Base-by-base conservation (phyloP, 331 rosid genomes). In the Erythrophleum ivorense region DNA sequence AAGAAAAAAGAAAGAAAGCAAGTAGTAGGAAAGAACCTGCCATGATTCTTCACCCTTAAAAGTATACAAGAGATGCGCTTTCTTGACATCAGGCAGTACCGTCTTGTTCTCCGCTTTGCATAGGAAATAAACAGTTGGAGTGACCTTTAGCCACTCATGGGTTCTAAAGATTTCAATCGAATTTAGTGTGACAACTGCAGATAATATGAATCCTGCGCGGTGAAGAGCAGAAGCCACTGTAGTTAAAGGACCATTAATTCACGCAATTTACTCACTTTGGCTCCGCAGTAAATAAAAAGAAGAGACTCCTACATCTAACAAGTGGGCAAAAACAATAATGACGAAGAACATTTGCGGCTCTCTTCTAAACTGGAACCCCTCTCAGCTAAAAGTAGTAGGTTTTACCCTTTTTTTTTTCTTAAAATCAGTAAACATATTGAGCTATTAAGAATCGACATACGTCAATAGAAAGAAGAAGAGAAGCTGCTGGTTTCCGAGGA, bases 11-110 rank as follows among this genome's bases (percentile, higher is more conserved):
- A 43, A 4, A 0, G 18, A 12, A 3, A 49, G 38, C 38, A 71
- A 71, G 65, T 9, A 0, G 24, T 34, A 14, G 29, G 6, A 46
- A 63, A 34, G n/a, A 80, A 94, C 98, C 98, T 95, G 94, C 98
- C 98, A 95, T 85, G 98, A 93, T 86, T 95, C 98, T 86, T 95
- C 72, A 55, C 90, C 97, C 48, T 82, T 90, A 89, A 93, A 95
- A 75, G 86, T 83, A 77, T 93, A 93, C 59, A 79, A 18, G 65
- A 83, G 79, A 60, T 80, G 83, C 3, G 85, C 55, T 76, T 82
- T 87, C 86, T 86, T 91, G 45, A 95, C 96, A 78, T 91, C 94
- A 16, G 92, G 93, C 79, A 95, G 73, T 19, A 74, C 78, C 36
- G 84, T 91, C 79, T 46, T 82, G 87, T 87, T 90, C 80, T 88